Base-by-base conservation (phyloP, 1,139 yeast species). In the Kluyveromyces sp. region DNA sequence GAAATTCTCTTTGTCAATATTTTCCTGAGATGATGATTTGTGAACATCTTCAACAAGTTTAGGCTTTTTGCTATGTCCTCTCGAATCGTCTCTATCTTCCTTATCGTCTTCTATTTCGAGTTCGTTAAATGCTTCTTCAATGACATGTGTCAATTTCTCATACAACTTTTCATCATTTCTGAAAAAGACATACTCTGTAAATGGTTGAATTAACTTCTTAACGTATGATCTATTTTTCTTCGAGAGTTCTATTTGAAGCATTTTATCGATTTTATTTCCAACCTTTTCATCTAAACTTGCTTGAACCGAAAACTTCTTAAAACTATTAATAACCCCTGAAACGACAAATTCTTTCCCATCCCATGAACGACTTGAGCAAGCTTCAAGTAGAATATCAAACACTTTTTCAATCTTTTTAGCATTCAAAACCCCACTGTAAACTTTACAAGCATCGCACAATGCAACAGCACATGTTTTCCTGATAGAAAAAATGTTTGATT, bases 341-440 rank as follows among this genome's bases (percentile, higher is more conserved):
- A 88, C 69, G 2, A 92, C 75, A 37, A 72, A 65, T 53, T 88
- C 96, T 59, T 92, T 92, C 6, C 97, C 97, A 25, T 75, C 75
- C 95, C 96, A 92, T 7, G 94, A 77, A 50, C 92, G 78, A 0
- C 97, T 97, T 47, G 74, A 71, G 49, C 83, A 73, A 0, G 95
- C 79, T 39, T 74, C 76, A 26, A 86, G 60, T 45, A 89, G 69
- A 4, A 81, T 70, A 0, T 69, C 67, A 47, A 86, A 74, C 27
- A 89, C 62, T 25, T 70, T 69, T 1, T 26, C 59, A 52, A 37
- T 42, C 4, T 65, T 56, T 3, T 58, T 52, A 27, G 59, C 66
- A 27, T 61, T 64, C 7, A 63, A 55, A 30, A 70, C 66, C 10
- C 68, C 72, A 41, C 64, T 67, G 15, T 72, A 53, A 31, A 55